Evolutionary conservation across 257 asterid species (phyloP).

Genomic region (Thymus mandschuricus): DNA sequence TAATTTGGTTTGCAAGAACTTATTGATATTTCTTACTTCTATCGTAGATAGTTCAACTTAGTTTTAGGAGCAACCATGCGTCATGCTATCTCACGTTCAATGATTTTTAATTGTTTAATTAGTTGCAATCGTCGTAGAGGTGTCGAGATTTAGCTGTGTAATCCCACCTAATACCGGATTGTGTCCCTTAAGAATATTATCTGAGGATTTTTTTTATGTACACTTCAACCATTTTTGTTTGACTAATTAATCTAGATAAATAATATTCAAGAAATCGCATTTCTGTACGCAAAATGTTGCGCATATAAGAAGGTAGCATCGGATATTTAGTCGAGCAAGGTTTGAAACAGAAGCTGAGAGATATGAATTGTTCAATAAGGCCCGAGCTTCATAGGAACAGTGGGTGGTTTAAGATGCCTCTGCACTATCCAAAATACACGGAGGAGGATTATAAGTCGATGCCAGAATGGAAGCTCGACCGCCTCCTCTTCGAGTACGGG

Average conservation of each 20-base stretch:
- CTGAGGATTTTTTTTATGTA: background rate
- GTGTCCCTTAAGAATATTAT: slow-evolving; percentile 12
- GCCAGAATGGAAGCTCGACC: slow-evolving; percentile 54
- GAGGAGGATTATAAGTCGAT: slow-evolving; percentile 41
- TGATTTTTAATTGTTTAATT: background rate
- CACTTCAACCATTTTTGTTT: background rate
- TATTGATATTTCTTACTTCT: background rate
- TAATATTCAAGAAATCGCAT: background rate
- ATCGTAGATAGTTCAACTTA: background rate
- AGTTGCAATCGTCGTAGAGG: background rate
- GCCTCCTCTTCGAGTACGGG: slow-evolving; percentile 42
- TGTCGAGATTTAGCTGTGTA: slow-evolving; percentile 11
- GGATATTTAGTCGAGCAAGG: no score
- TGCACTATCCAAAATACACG: slow-evolving; percentile 51
- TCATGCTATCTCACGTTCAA: slow-evolving; percentile 4
- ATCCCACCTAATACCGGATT: slow-evolving; percentile 18
- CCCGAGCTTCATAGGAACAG: background rate
- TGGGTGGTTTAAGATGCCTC: slow-evolving; percentile 46
- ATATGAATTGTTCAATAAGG: background rate
- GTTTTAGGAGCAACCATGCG: slow-evolving; percentile 5
- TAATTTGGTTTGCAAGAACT: background rate
- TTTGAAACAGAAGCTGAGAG: background rate
- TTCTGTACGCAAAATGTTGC: slow-evolving; percentile 20
- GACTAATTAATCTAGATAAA: slow-evolving; percentile 6
- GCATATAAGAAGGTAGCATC: background rate